phyloP scores from a whole-genome alignment of 1,284 basidiomycete genomes.

The Volvariella volvacea region DNA sequence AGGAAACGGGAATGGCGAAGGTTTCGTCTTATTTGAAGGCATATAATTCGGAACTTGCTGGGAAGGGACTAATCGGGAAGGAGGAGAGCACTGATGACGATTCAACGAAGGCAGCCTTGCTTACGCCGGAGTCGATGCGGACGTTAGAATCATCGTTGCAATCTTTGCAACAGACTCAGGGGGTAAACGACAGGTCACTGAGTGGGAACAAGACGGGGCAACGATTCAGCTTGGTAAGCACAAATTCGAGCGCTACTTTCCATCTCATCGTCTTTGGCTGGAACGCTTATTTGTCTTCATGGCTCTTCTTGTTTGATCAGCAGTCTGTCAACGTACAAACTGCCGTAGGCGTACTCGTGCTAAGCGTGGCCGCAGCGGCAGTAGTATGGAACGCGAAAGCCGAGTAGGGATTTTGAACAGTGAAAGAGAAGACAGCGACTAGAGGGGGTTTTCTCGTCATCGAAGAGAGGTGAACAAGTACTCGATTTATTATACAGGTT shows the following conservation, averaged over 20 bases:
- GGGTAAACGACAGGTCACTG: too few species aligned
- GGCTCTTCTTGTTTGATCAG: conserved; percentile 8
- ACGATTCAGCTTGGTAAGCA: neutral
- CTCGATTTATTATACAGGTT: too few species aligned
- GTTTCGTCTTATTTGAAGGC: neutral
- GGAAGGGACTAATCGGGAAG: conserved; percentile 3
- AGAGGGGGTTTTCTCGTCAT: too few species aligned
- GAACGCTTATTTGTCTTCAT: conserved; percentile 4
- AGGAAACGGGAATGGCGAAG: conserved; percentile 10
- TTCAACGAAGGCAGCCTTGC: too few species aligned
- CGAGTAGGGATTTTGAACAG: conserved; percentile 14
- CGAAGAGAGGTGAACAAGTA: too few species aligned
- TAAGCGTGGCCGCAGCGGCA: conserved; percentile 58
- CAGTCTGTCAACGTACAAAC: conserved; percentile 33
- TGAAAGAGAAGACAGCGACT: too few species aligned
- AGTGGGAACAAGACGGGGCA: too few species aligned
- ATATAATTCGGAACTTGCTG: neutral
- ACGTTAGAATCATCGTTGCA: neutral
- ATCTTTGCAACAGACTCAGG: neutral
- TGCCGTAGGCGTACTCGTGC: conserved; percentile 51
- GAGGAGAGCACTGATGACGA: neutral
- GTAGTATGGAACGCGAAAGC: conserved; percentile 61
- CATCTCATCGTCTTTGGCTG: neutral
- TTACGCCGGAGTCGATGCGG: neutral
- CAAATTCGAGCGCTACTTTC: neutral